Evolutionary conservation across 441 rosid species (phyloP).

Genomic region (Erodium texanum): DNA sequence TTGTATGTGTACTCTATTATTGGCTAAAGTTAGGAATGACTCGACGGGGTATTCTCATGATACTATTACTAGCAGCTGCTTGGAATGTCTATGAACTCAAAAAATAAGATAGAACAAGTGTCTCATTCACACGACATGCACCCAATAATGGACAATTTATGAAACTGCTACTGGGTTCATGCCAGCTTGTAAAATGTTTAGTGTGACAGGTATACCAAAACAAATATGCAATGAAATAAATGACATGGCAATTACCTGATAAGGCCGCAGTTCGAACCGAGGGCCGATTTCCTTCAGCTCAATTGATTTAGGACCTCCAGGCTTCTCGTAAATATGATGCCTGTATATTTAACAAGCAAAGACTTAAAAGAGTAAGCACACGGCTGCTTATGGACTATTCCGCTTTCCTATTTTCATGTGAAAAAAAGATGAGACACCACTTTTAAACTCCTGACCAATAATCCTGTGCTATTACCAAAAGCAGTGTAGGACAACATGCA

Average conservation of each 20-base stretch:
- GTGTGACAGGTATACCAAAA: background rate
- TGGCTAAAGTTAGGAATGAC: background rate
- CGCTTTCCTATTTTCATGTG: background rate
- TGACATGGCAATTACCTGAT: slow-evolving; percentile 44
- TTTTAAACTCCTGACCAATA: background rate
- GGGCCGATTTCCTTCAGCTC: slow-evolving; percentile 90
- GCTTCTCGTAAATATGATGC: slow-evolving; percentile 77
- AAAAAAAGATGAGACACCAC: background rate
- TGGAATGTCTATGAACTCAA: too few species aligned
- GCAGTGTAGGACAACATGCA: background rate
- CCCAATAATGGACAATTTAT: background rate
- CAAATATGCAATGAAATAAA: background rate
- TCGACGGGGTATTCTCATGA: too few species aligned
- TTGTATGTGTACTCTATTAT: background rate
- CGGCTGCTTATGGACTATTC: background rate
- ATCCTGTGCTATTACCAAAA: background rate
- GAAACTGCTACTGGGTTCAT: background rate
- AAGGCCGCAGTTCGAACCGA: slow-evolving; percentile 75
- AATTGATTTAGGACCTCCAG: slow-evolving; percentile 65
- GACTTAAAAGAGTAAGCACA: background rate
- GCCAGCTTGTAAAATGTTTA: background rate
- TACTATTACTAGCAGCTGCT: too few species aligned
- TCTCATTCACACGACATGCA: background rate
- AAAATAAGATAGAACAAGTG: too few species aligned
- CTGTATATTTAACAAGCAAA: slow-evolving; percentile 28